Conservation (phyloP, 768 basidiomycete genomes). For the Lyophyllum decastes region DNA sequence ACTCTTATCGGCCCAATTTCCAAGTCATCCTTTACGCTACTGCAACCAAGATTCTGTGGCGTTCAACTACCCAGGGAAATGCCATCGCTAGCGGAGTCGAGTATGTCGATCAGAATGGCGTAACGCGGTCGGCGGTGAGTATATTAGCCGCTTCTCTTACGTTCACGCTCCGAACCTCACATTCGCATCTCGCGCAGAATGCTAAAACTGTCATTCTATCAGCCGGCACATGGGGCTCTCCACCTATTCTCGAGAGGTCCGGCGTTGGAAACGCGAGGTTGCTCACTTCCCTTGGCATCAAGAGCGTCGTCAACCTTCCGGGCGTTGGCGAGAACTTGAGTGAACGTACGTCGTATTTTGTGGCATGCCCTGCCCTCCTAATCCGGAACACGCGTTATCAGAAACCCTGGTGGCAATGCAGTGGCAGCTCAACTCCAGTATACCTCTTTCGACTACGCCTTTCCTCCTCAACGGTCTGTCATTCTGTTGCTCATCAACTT, state of each 20-base stretch:
- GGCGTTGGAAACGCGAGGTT: constrained; percentile 2
- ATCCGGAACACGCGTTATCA: not conserved
- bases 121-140: not conserved
- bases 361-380: not conserved
- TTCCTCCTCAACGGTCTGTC: constrained; percentile 3
- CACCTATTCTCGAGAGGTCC: constrained; percentile 1
- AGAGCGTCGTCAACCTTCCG: constrained; percentile 8
- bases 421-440: constrained; percentile 3
- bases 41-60: not conserved
- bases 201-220: not conserved
- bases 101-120: not conserved
- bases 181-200: not conserved
- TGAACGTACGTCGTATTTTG: not conserved
- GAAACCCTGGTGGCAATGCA: not conserved
- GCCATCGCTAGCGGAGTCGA: constrained; percentile 1
- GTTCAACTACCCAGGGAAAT: not conserved
- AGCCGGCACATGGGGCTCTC: not conserved
- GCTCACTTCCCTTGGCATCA: constrained; percentile 1
- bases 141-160: not conserved
- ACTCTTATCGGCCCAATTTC: not conserved
- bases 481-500: not conserved
- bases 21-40: not conserved
- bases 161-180: not conserved
- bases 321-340: constrained; percentile 9
- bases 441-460: not conserved